These are phyloP conservation scores for Backusella tarrabulga DNA, from an alignment of 192 early-diverging fungal species.

Conservation along the genomic window DNA sequence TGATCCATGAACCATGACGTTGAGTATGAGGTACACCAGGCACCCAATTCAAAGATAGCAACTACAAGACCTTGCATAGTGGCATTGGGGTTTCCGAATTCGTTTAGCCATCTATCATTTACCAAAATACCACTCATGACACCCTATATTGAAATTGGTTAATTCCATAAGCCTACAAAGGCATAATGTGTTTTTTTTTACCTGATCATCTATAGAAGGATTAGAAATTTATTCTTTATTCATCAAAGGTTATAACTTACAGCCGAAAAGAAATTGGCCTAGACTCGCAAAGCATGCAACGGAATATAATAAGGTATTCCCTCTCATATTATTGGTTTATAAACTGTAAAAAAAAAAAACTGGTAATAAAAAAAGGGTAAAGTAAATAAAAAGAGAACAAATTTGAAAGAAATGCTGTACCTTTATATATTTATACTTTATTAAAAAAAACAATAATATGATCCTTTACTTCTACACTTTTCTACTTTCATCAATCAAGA, in stretches of 20 bases:
- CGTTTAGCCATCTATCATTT: constrained; percentile 11
- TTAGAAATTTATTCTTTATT: too few species aligned
- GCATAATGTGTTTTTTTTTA: too few species aligned
- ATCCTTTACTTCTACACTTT: neutral
- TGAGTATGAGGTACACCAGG: constrained; percentile 12
- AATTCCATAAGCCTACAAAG: too few species aligned
- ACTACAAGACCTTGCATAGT: constrained; percentile 18
- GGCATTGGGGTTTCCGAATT: constrained; percentile 14
- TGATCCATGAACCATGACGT: constrained; percentile 22
- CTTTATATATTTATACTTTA: neutral
- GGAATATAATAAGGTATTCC: constrained; percentile 12
- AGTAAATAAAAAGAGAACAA: neutral
- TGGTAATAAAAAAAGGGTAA: neutral
- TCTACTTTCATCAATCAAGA: neutral
- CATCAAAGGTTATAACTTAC: neutral
- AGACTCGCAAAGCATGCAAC: constrained; percentile 36
- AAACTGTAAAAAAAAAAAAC: neutral
- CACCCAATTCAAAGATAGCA: constrained; percentile 12
- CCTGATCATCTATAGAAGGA: constrained; percentile 31
- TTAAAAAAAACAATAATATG: neutral
- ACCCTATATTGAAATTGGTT: constrained; percentile 5
- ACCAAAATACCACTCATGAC: constrained; percentile 45
- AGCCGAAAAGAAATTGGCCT: constrained; percentile 54
- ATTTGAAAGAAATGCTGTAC: neutral
- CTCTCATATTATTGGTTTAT: neutral